Evolutionary conservation across 208 protist species (phyloP).

Genomic region (Acanthamoeba healyi): DNA sequence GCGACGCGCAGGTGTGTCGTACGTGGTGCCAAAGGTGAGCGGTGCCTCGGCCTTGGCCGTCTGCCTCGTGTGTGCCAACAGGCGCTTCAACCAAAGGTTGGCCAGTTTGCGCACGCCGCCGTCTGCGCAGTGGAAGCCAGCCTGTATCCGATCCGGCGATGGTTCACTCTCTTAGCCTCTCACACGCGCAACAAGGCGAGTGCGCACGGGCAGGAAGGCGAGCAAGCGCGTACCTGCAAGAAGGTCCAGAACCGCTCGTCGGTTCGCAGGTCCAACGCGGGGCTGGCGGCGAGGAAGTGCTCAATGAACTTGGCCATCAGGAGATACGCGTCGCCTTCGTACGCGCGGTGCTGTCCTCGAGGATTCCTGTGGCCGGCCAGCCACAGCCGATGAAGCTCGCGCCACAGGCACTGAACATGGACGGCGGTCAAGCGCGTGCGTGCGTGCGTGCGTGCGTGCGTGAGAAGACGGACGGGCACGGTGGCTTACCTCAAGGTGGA

Average conservation of each 20-base stretch:
- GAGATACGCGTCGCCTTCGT: conserved; percentile 6
- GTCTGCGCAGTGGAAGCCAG: not conserved
- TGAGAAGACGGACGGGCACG: not conserved
- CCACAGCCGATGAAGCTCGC: not conserved
- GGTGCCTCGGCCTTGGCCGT: not conserved
- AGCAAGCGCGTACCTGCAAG: not conserved
- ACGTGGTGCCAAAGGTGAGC: not conserved
- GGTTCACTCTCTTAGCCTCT: too few relatives aligned
- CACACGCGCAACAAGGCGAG: too few relatives aligned
- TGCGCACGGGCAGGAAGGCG: too few relatives aligned
- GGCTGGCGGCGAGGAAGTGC: not conserved
- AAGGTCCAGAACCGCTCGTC: not conserved
- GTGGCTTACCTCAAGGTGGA: not conserved
- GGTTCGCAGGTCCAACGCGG: not conserved
- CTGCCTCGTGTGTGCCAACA: not conserved
- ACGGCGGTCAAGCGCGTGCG: too few relatives aligned
- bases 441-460: not conserved
- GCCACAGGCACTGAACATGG: not conserved
- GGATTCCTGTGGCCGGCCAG: not conserved
- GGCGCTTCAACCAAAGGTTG: not conserved
- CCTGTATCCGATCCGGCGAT: not conserved
- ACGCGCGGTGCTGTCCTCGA: not conserved
- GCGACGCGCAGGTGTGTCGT: not conserved
- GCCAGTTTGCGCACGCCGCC: not conserved
- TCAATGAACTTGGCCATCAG: conserved; percentile 50